Evolutionary conservation across 495 filamentous ascomycete species (phyloP).

Genomic region (Apodospora peruviana): DNA sequence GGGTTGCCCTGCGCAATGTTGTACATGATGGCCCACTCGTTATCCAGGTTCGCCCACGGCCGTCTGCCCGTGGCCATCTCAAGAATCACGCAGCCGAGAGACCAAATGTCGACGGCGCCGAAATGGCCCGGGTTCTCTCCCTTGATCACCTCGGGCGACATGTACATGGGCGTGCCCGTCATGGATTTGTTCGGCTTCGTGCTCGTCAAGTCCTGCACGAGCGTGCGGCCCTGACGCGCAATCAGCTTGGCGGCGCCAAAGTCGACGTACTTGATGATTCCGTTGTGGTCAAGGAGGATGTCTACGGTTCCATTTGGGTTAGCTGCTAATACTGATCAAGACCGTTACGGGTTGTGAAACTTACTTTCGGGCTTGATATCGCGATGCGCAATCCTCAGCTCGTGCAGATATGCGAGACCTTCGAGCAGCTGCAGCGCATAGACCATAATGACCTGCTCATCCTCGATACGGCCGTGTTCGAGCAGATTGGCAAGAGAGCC

Average conservation of each 20-base stretch:
- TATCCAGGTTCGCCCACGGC: slow-evolving; percentile 95
- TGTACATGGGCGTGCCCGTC: slow-evolving; percentile 99
- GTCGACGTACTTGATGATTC: slow-evolving; percentile 98
- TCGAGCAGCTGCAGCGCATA: slow-evolving; percentile 95
- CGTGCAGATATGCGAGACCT: slow-evolving; percentile 90
- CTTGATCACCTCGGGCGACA: slow-evolving; percentile 98
- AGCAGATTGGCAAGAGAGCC: slow-evolving; percentile 86
- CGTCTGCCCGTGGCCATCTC: slow-evolving; percentile 96
- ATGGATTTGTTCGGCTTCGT: slow-evolving; percentile 81
- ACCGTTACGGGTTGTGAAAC: too few relatives aligned
- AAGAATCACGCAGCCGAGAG: slow-evolving; percentile 90
- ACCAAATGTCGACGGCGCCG: slow-evolving; percentile 96
- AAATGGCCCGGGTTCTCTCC: slow-evolving; percentile 67
- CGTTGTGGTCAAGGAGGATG: slow-evolving; percentile 94
- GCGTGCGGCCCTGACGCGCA: slow-evolving; percentile 84
- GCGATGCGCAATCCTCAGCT: slow-evolving; percentile 83
- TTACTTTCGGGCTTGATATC: slow-evolving; percentile 98
- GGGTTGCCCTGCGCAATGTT: slow-evolving; percentile 96
- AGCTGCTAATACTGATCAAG: too few relatives aligned
- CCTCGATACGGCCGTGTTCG: slow-evolving; percentile 94
- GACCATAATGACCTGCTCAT: slow-evolving; percentile 96
- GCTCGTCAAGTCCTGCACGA: slow-evolving; percentile 54
- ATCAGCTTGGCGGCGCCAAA: slow-evolving; percentile 98
- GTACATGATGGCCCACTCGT: slow-evolving; percentile 99
- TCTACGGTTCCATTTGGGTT: slow-evolving; percentile 42